phyloP scores from a whole-genome alignment of 306 rosid species.

The Medicago ruthenica region DNA sequence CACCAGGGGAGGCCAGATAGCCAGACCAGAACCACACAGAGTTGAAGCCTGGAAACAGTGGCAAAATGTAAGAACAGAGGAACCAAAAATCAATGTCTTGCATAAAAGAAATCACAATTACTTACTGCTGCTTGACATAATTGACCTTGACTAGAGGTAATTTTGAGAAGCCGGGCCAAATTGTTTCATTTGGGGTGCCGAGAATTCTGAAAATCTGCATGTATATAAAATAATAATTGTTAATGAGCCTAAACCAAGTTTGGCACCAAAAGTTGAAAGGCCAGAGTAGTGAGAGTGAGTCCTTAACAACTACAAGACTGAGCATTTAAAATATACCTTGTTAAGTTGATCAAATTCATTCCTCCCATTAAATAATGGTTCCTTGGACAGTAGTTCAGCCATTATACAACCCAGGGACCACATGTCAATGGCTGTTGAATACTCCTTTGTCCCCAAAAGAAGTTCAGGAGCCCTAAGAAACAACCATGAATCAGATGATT shows the following conservation, averaged over 20 bases:
- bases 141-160: constrained; percentile 96
- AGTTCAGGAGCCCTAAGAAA: constrained; percentile 93
- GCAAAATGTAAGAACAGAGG: constrained; percentile 64
- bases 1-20: constrained; percentile 91
- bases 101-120: constrained; percentile 47
- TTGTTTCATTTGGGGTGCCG: constrained; percentile 94
- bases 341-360: constrained; percentile 96
- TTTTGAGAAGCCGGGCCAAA: constrained; percentile 95
- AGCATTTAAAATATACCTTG: constrained; percentile 60
- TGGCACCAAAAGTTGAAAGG: neutral
- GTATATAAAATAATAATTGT: neutral
- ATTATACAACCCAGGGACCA: constrained; percentile 99
- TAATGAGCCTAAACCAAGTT: constrained; percentile 21
- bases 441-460: constrained; percentile 80
- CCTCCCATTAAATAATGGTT: constrained; percentile 91
- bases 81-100: constrained; percentile 44
- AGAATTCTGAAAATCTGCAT: constrained; percentile 83
- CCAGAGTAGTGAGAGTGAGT: neutral
- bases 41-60: constrained; percentile 99
- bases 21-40: constrained; percentile 95
- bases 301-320: neutral
- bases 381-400: constrained; percentile 95
- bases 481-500: constrained; percentile 38
- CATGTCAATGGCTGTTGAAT: constrained; percentile 96
- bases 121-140: constrained; percentile 98